phyloP scores from a whole-genome alignment of 768 basidiomycete species.

The Mrakia blollopis region DNA sequence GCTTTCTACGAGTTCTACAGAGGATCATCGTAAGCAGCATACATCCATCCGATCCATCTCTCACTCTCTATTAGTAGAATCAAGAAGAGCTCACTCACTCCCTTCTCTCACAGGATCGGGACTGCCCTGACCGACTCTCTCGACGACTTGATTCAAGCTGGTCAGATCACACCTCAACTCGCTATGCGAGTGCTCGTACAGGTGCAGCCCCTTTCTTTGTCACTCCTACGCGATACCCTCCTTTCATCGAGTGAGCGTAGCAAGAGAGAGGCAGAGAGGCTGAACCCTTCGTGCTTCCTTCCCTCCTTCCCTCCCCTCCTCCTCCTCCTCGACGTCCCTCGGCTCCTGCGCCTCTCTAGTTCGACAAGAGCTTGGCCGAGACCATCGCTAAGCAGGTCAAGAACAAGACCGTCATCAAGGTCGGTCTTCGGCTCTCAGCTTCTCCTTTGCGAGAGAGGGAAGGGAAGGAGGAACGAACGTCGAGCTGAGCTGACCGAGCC shows the following conservation, averaged over 20 bases:
- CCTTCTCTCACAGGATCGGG: constrained; percentile 68
- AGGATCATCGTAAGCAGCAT: constrained; percentile 70
- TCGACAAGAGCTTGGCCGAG: constrained; percentile 91
- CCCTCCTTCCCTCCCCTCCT: background rate
- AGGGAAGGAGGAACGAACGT: background rate
- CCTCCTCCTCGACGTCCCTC: background rate
- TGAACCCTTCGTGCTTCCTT: background rate
- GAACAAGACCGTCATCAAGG: constrained; percentile 89
- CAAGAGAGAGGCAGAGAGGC: background rate
- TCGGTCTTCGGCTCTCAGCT: constrained; percentile 38
- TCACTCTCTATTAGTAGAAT: background rate
- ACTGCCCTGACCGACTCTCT: constrained; percentile 96
- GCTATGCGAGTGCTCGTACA: constrained; percentile 99
- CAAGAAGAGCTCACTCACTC: background rate
- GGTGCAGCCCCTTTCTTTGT: constrained; percentile 50
- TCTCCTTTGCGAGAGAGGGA: background rate
- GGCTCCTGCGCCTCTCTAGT: constrained; percentile 49
- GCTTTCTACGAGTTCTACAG: constrained; percentile 89
- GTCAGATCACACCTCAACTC: constrained; percentile 91
- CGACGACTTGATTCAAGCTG: constrained; percentile 95
- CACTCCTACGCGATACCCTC: background rate
- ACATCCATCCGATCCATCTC: too few species aligned
- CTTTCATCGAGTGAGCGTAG: background rate
- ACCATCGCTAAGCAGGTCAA: constrained; percentile 91
- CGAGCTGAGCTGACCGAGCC: constrained; percentile 18